These are phyloP conservation scores for Pleurostoma richardsiae DNA, from an alignment of 2,329 filamentous ascomycete genomes.

Conservation along the genomic window DNA sequence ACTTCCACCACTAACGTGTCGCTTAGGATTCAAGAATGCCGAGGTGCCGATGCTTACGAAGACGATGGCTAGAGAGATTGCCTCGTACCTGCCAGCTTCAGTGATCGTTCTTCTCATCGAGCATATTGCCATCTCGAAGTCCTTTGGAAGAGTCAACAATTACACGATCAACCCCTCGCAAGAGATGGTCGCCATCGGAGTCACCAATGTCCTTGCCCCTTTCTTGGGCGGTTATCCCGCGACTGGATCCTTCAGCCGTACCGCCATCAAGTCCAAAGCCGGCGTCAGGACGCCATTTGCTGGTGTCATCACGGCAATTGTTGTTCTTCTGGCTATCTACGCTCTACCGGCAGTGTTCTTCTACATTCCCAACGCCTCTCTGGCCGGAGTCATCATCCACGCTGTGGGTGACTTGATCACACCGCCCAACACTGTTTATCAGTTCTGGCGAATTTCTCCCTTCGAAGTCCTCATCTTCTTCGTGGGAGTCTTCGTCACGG, in stretches of 20 bases:
- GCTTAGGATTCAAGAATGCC: slow-evolving; percentile 72
- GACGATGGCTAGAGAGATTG: slow-evolving; percentile 63
- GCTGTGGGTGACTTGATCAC: slow-evolving; percentile 92
- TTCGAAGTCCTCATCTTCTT: slow-evolving; percentile 92
- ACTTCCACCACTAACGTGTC: slow-evolving; percentile 4
- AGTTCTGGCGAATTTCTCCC: slow-evolving; percentile 92
- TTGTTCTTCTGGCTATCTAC: slow-evolving; percentile 88
- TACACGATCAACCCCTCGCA: slow-evolving; percentile 95
- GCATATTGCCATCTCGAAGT: slow-evolving; percentile 96
- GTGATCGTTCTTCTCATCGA: slow-evolving; percentile 96
- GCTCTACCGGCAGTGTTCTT: slow-evolving; percentile 84
- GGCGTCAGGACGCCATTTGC: slow-evolving; percentile 89
- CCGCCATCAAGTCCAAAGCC: slow-evolving; percentile 95
- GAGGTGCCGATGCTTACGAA: slow-evolving; percentile 64
- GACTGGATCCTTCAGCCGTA: slow-evolving; percentile 93
- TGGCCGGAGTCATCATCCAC: slow-evolving; percentile 91
- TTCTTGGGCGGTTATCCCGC: slow-evolving; percentile 90
- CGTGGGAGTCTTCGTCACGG: slow-evolving; percentile 80
- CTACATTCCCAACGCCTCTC: slow-evolving; percentile 78
- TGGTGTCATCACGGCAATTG: slow-evolving; percentile 78
- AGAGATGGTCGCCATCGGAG: slow-evolving; percentile 89
- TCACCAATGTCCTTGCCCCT: slow-evolving; percentile 83
- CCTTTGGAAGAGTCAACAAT: slow-evolving; percentile 92
- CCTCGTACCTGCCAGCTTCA: slow-evolving; percentile 70
- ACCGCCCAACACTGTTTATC: slow-evolving; percentile 83